Conservation (phyloP, 1,284 basidiomycete genomes). For the Microbotryum violaceum region DNA sequence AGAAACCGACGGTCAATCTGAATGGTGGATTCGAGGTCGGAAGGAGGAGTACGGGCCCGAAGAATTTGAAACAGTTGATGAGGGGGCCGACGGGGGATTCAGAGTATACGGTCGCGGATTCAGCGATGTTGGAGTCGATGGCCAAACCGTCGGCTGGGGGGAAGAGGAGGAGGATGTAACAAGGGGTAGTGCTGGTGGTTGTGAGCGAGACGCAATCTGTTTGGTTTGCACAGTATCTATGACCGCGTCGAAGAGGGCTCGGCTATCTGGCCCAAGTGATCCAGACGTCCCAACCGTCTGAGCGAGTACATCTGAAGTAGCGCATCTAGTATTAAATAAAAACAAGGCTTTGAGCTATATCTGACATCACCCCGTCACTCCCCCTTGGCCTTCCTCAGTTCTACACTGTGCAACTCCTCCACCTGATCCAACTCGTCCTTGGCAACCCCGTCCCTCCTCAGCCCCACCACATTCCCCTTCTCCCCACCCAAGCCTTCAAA, state of each 20-base stretch:
- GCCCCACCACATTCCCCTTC: background rate
- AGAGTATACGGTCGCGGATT: constrained; percentile 28
- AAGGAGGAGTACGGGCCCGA: constrained; percentile 13
- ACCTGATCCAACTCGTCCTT: constrained; percentile 10
- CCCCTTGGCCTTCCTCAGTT: too few relatives aligned
- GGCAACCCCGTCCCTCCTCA: too few relatives aligned
- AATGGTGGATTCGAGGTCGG: constrained; percentile 22
- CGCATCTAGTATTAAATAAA: too few relatives aligned
- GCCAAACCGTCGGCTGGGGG: background rate
- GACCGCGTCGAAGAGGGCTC: too few relatives aligned
- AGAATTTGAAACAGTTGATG: constrained; percentile 25
- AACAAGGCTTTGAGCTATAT: too few relatives aligned
- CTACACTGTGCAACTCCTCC: background rate
- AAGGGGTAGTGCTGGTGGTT: background rate
- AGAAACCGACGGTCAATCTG: background rate
- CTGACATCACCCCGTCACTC: too few relatives aligned
- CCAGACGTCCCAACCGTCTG: too few relatives aligned
- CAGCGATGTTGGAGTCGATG: constrained; percentile 6
- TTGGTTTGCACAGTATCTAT: too few relatives aligned
- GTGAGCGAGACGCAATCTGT: too few relatives aligned
- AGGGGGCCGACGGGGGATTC: constrained; percentile 17
- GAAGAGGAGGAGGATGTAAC: background rate
- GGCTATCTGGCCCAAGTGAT: too few relatives aligned
- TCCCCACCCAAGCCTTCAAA: constrained; percentile 9
- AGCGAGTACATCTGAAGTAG: too few relatives aligned